phyloP scores from a whole-genome alignment of 139 green algal species.

The Closterium sp. region DNA sequence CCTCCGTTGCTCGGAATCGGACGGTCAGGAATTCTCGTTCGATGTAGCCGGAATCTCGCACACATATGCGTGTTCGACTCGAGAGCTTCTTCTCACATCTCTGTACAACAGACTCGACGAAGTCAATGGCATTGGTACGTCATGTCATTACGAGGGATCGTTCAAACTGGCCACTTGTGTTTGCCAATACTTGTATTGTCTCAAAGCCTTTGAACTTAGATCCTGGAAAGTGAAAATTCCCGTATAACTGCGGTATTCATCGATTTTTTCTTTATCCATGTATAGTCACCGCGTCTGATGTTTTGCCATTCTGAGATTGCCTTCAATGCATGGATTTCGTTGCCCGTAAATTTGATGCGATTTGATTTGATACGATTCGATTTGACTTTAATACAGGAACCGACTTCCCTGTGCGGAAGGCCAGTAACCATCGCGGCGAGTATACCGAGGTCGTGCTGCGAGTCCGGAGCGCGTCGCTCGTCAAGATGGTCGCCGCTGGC shows the following conservation, averaged over 20 bases:
- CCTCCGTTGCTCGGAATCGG: conserved; percentile 8
- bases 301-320: no score
- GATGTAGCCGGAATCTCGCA: conserved; percentile 1
- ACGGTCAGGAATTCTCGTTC: conserved; percentile 38
- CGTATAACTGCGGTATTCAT: no score
- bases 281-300: no score
- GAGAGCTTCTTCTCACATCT: conserved; percentile 19
- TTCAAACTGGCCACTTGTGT: no score
- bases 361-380: no score
- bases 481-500: conserved; percentile 40
- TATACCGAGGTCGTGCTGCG: conserved; percentile 41
- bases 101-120: conserved; percentile 48
- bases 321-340: no score
- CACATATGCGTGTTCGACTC: conserved; percentile 12
- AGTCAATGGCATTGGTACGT: conserved; percentile 45
- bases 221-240: no score
- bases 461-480: conserved; percentile 38
- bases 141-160: no score
- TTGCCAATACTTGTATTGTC: no score
- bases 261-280: no score
- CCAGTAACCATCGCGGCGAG: conserved; percentile 21
- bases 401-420: conserved; percentile 47
- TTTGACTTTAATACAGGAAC: conserved; percentile 14
- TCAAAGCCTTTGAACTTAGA: no score
- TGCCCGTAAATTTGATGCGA: no score